Base-by-base conservation (phyloP, 106 monocot genomes). In the Amphibolis antarctica region DNA sequence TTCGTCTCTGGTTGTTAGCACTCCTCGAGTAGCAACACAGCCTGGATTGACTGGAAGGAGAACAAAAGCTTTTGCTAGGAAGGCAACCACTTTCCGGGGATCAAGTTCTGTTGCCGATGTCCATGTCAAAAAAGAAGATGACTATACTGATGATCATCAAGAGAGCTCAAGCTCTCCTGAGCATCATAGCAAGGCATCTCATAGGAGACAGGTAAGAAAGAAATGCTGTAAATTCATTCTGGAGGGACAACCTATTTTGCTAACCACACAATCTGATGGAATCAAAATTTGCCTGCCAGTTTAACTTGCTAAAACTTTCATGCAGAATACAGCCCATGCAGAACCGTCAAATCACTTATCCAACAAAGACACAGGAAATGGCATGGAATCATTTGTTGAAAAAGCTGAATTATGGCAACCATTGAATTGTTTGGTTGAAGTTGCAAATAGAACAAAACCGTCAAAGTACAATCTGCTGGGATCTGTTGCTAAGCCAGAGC, bases 401-500 rank as follows among this genome's bases (percentile, higher is more conserved):
- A 86, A 77, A 42, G 13, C 75, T 30, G 92, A 92, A 36, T 69
- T 84, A 51, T 92, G 86, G 92, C 84, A 82, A 59, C 92, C 84
- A 55, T 74, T 92, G 44, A 92, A 83, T 67, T 83, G 79, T 80
- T 74, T 92, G 59, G 92, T 92, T 53, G 92, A 86, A 82, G 86
- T 72, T 49, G 92, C 84, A 46, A 79, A 87, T 44, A 74, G 79
- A 72, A 84, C 86, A 54, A 87, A 84, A 75, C 53, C 69, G 36
- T 28, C 61, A 28, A 92, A 77, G 64, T 77, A 64, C 25, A 76
- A 54, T 63, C 46, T 66, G 20, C 79, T 63, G 36, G 74, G 60
- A 60, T 57, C 79, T 69, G 51, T 44, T 76, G 26, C 74, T 22
- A 83, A 86, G 69, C 20, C 46, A 57, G 86, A 72, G 64, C 66